phyloP scores from a whole-genome alignment of 805 yeast genomes.

The Saccharomycopsis capsularis region DNA sequence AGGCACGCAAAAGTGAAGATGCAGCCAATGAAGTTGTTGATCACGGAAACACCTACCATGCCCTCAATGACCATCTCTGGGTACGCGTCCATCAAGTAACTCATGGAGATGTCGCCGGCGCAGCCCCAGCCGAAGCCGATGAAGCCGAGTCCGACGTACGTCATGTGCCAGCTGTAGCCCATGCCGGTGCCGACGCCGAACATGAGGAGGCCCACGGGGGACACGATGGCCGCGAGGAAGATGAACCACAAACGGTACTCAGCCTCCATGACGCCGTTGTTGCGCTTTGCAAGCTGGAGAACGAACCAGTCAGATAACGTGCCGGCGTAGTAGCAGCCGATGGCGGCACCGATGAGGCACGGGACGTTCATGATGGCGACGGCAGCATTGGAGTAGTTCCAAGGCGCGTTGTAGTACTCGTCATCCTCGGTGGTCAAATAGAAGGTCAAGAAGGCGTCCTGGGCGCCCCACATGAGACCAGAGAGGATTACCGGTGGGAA shows the following conservation, averaged over 20 bases:
- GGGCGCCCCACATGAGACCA: conserved; percentile 75
- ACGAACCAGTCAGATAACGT: conserved; percentile 53
- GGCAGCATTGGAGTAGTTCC: conserved; percentile 55
- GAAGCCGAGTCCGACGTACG: conserved; percentile 56
- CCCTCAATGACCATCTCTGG: conserved; percentile 67
- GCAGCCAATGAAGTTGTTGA: conserved; percentile 59
- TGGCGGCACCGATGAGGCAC: conserved; percentile 54
- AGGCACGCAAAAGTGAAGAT: conserved; percentile 62
- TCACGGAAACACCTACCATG: conserved; percentile 60
- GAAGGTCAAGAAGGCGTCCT: conserved; percentile 69
- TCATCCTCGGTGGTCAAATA: conserved; percentile 70
- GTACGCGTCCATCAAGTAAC: conserved; percentile 59
- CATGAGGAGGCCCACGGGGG: conserved; percentile 56
- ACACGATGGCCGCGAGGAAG: conserved; percentile 46
- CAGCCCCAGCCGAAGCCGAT: conserved; percentile 67
- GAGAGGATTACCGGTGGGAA: conserved; percentile 61
- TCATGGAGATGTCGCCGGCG: conserved; percentile 64
- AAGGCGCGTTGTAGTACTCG: conserved; percentile 57
- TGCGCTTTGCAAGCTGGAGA: conserved; percentile 51
- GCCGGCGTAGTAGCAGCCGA: conserved; percentile 65
- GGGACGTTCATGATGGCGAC: conserved; percentile 76
- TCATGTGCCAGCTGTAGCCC: conserved; percentile 44
- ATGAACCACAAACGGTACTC: conserved; percentile 57
- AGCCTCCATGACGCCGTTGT: conserved; percentile 57
- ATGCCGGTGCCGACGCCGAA: conserved; percentile 62